These are phyloP conservation scores for Datisca glomerata DNA, from an alignment of 306 rosid species.

Conservation along the genomic window DNA sequence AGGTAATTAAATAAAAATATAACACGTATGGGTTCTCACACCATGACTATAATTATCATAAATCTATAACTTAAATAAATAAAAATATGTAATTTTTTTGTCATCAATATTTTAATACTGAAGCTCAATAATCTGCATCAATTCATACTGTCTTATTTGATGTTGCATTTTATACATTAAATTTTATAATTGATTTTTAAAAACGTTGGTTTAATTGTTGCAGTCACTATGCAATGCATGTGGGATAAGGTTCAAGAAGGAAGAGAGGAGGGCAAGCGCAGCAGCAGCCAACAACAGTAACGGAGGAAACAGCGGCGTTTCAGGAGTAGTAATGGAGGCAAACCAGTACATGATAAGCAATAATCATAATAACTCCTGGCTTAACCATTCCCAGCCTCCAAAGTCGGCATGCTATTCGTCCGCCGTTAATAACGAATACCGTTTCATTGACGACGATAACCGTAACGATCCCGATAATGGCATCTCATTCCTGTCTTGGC, in stretches of 20 bases:
- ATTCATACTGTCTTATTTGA: no score
- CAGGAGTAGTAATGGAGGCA: conserved; percentile 1
- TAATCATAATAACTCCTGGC: conserved; percentile 1
- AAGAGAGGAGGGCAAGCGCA: conserved; percentile 39
- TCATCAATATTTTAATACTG: no score
- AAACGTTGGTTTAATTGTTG: not conserved
- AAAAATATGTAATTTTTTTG: no score
- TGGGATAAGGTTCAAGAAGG: conserved; percentile 94
- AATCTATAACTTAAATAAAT: no score
- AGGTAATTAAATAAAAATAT: conserved; percentile 30
- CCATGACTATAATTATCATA: not conserved
- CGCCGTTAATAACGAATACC: conserved; percentile 32
- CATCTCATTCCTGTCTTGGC: conserved; percentile 83
- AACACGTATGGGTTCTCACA: not conserved
- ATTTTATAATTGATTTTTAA: no score
- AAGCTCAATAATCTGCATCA: no score
- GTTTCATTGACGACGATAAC: conserved; percentile 1
- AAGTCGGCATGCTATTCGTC: conserved; percentile 54
- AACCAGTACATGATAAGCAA: conserved; percentile 2
- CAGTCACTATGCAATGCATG: conserved; percentile 98
- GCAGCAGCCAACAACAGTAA: conserved; percentile 1
- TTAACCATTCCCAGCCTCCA: conserved; percentile 13
- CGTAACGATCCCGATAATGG: conserved; percentile 16
- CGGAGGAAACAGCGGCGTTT: conserved; percentile 2
- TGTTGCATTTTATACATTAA: no score